These are phyloP conservation scores for Xerocomus brunneocitrinus DNA, from an alignment of 768 basidiomycete species.

Conservation along the genomic window DNA sequence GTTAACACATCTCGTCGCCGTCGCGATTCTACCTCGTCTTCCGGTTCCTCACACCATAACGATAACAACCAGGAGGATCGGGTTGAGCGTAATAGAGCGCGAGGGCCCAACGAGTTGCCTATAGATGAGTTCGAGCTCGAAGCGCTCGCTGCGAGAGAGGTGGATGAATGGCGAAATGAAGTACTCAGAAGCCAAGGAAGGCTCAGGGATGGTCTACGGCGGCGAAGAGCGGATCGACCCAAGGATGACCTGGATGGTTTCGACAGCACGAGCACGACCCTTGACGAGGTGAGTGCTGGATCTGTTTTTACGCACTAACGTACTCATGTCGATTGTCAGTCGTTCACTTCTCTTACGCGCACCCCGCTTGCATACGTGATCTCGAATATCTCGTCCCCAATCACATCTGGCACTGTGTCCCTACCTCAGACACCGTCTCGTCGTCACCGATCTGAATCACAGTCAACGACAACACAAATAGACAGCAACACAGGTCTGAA, in stretches of 20 bases:
- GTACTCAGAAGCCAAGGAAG: slow-evolving; percentile 31
- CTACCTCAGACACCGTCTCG: slow-evolving; percentile 14
- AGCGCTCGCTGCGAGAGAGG: slow-evolving; percentile 46
- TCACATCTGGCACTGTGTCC: slow-evolving; percentile 10
- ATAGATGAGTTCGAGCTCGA: slow-evolving; percentile 44
- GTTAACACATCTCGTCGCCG: slow-evolving; percentile 15
- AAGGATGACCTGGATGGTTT: slow-evolving; percentile 13
- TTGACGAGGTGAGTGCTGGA: slow-evolving; percentile 45
- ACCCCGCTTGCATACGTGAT: slow-evolving; percentile 45
- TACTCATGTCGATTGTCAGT: slow-evolving; percentile 29
- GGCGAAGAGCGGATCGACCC: slow-evolving; percentile 3
- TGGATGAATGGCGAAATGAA: slow-evolving; percentile 49
- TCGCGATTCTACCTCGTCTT: slow-evolving; percentile 10
- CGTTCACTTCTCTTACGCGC: slow-evolving; percentile 42
- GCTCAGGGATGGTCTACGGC: slow-evolving; percentile 1
- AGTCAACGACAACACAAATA: slow-evolving; percentile 12
- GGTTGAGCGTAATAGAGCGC: not conserved
- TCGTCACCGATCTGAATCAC: slow-evolving; percentile 17
- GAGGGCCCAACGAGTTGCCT: slow-evolving; percentile 15
- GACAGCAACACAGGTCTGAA: not conserved
- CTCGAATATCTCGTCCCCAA: slow-evolving; percentile 35
- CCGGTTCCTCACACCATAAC: slow-evolving; percentile 5
- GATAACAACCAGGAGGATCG: slow-evolving; percentile 2
- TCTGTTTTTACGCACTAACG: not conserved
- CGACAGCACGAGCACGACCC: slow-evolving; percentile 24